Evolutionary conservation across 495 filamentous ascomycete genomes (phyloP).

Genomic region (Terfezia claveryi): DNA sequence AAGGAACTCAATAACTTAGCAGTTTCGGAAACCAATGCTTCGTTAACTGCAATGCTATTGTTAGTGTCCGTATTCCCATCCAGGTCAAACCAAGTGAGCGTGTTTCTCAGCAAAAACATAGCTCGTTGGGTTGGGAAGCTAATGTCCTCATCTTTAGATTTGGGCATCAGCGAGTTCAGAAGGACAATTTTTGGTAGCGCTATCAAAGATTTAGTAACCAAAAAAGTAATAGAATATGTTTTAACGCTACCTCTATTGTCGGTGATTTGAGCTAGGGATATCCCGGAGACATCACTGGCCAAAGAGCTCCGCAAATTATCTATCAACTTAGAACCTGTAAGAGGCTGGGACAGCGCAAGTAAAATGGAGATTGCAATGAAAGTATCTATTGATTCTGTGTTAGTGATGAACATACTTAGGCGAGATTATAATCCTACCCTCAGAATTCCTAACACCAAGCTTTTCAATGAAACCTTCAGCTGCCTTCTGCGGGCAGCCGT

Average conservation of each 20-base stretch:
- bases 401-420: no score
- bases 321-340: slow-evolving; percentile 24
- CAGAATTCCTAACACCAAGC: slow-evolving; percentile 7
- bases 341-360: slow-evolving; percentile 28
- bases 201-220: background rate
- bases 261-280: slow-evolving; percentile 2
- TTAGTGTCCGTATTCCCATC: slow-evolving; percentile 20
- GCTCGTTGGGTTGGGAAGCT: slow-evolving; percentile 54
- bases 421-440: no score
- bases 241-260: no score
- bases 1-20: slow-evolving; percentile 41
- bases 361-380: slow-evolving; percentile 32
- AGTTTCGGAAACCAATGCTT: slow-evolving; percentile 35
- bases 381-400: slow-evolving; percentile 9
- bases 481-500: background rate
- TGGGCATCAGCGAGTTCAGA: slow-evolving; percentile 35
- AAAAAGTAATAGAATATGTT: no score
- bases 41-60: slow-evolving; percentile 21
- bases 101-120: slow-evolving; percentile 60
- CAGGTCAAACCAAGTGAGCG: slow-evolving; percentile 41
- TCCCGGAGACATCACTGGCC: slow-evolving; percentile 31
- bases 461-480: slow-evolving; percentile 8
- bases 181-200: slow-evolving; percentile 26
- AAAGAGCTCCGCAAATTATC: slow-evolving; percentile 31
- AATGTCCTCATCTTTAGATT: slow-evolving; percentile 24